Conservation (phyloP, 176 grass and related monocot species). For the Triticum monococcum region DNA sequence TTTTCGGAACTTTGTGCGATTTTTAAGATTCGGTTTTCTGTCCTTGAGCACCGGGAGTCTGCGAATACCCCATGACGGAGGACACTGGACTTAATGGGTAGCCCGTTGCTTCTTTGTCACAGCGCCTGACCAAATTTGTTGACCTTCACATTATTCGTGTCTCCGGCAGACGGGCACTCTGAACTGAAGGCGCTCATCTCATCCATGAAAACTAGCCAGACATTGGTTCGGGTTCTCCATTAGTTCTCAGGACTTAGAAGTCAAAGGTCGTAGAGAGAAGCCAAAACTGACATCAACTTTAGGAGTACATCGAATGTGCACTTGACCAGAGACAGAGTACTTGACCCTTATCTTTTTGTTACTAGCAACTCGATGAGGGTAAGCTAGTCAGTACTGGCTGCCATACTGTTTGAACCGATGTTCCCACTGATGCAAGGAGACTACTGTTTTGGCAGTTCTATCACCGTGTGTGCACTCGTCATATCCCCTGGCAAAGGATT, state of each 20-base stretch:
- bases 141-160: conserved; percentile 18
- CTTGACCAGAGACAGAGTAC: background rate
- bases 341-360: conserved; percentile 18
- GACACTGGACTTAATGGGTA: background rate
- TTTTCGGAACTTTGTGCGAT: too few relatives aligned
- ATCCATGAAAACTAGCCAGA: background rate
- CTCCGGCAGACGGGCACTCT: background rate
- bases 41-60: background rate
- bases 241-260: background rate
- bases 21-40: background rate
- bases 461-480: conserved; percentile 11
- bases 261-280: background rate
- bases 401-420: conserved; percentile 25
- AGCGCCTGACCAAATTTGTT: background rate
- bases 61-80: background rate
- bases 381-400: conserved; percentile 10
- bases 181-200: background rate
- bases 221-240: background rate
- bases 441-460: conserved; percentile 22
- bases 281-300: conserved; percentile 7
- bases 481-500: background rate
- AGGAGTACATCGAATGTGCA: conserved; percentile 11
- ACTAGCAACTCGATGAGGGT: conserved; percentile 36
- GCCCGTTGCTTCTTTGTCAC: background rate
- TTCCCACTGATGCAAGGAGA: conserved; percentile 30